phyloP scores from a whole-genome alignment of 106 monocot genomes.

The Apostasia shenzhenica region DNA sequence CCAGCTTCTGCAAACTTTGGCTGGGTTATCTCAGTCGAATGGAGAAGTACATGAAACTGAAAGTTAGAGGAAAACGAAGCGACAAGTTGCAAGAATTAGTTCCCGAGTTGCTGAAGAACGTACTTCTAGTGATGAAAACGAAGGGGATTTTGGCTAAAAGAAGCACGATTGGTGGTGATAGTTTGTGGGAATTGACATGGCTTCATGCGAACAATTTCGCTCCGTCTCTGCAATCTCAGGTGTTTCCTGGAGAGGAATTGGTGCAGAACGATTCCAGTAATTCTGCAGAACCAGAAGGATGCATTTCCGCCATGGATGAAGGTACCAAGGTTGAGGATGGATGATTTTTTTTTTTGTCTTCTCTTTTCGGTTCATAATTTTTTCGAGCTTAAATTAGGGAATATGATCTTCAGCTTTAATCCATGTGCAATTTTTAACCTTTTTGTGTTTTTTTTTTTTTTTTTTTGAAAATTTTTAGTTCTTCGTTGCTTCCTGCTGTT shows the following conservation, averaged over 20 bases:
- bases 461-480: too few relatives aligned
- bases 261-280: slow-evolving; percentile 15
- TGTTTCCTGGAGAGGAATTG: slow-evolving; percentile 28
- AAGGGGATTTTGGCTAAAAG: slow-evolving; percentile 33
- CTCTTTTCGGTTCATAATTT: too few relatives aligned
- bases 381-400: too few relatives aligned
- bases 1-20: slow-evolving; percentile 46
- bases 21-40: slow-evolving; percentile 42
- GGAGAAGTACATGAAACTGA: slow-evolving; percentile 51
- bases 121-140: slow-evolving; percentile 49
- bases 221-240: slow-evolving; percentile 39
- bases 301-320: too few relatives aligned
- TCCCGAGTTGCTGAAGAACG: slow-evolving; percentile 58
- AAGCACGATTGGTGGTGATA: slow-evolving; percentile 35
- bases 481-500: too few relatives aligned
- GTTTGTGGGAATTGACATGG: slow-evolving; percentile 54
- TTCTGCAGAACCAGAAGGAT: slow-evolving; percentile 6
- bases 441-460: too few relatives aligned
- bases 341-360: too few relatives aligned
- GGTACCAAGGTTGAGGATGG: too few relatives aligned
- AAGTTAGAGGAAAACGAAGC: slow-evolving; percentile 39
- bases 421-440: too few relatives aligned
- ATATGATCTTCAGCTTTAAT: too few relatives aligned
- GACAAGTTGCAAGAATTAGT: slow-evolving; percentile 53
- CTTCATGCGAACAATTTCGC: slow-evolving; percentile 41